Conservation (phyloP, 768 basidiomycete species). For the Phanerochaete carnosa region DNA sequence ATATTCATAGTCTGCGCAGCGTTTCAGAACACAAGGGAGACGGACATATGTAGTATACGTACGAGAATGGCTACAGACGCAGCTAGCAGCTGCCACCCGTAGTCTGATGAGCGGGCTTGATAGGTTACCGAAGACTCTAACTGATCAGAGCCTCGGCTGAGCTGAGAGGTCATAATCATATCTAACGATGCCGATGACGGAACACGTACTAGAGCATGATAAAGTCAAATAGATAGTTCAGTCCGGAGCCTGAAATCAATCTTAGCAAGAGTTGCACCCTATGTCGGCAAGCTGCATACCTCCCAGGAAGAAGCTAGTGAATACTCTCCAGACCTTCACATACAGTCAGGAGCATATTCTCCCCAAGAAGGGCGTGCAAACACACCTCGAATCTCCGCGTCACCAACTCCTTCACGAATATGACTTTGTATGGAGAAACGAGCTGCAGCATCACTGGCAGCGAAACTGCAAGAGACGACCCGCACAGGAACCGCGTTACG, state of each 20-base stretch:
- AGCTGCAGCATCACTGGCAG: constrained; percentile 53
- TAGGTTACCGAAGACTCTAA: constrained; percentile 55
- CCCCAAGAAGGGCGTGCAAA: constrained; percentile 5
- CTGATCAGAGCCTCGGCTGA: constrained; percentile 61
- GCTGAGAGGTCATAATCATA: neutral
- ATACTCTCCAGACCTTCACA: constrained; percentile 66
- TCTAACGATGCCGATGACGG: constrained; percentile 14
- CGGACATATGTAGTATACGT: constrained; percentile 24
- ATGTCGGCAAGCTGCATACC: constrained; percentile 31
- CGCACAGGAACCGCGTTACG: constrained; percentile 69
- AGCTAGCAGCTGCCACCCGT: constrained; percentile 70
- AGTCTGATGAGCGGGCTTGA: constrained; percentile 59
- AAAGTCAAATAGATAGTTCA: constrained; percentile 62
- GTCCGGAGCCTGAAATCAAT: constrained; percentile 38
- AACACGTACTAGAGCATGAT: constrained; percentile 61
- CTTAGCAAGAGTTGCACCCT: neutral
- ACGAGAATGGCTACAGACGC: constrained; percentile 59
- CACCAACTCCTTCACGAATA: constrained; percentile 50
- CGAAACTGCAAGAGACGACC: constrained; percentile 59
- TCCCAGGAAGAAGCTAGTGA: constrained; percentile 73
- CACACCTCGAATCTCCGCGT: constrained; percentile 51
- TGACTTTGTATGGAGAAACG: constrained; percentile 46
- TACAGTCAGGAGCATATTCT: neutral
- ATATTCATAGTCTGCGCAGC: constrained; percentile 47
- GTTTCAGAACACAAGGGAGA: neutral